Evolutionary conservation across 176 grass and related monocot genomes (phyloP).

Genomic region (Aegilops sharonensis): DNA sequence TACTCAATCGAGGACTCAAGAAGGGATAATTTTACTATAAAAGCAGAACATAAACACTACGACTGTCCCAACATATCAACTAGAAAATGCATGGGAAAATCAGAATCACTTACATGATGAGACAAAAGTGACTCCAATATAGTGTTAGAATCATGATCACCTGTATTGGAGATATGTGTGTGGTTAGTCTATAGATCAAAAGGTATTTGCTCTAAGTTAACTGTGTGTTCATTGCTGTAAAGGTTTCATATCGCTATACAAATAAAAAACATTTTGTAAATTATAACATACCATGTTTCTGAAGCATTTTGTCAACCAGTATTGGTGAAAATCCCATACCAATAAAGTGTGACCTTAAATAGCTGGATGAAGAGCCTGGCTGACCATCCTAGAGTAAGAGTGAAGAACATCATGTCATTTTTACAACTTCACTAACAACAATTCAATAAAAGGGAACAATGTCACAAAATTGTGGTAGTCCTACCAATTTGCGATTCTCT

Average conservation of each 20-base stretch:
- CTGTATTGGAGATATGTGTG: conserved; percentile 40
- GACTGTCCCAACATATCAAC: background rate
- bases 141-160: conserved; percentile 57
- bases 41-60: background rate
- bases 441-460: background rate
- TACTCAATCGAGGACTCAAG: background rate
- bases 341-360: conserved; percentile 66
- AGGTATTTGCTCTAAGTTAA: conserved; percentile 4
- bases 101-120: conserved; percentile 71
- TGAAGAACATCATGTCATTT: conserved; percentile 21
- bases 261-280: background rate
- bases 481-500: background rate
- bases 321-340: conserved; percentile 69
- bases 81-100: conserved; percentile 27
- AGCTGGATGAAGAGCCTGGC: conserved; percentile 51
- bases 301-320: conserved; percentile 71
- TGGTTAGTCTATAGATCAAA: conserved; percentile 28
- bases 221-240: conserved; percentile 7
- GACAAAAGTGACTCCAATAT: conserved; percentile 55
- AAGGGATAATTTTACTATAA: conserved; percentile 17
- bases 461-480: background rate
- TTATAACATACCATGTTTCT: conserved; percentile 63
- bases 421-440: conserved; percentile 13
- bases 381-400: conserved; percentile 47
- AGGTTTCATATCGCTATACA: conserved; percentile 6